These are phyloP conservation scores for Colletotrichum musae DNA, from an alignment of 2,329 filamentous ascomycete genomes.

Conservation along the genomic window DNA sequence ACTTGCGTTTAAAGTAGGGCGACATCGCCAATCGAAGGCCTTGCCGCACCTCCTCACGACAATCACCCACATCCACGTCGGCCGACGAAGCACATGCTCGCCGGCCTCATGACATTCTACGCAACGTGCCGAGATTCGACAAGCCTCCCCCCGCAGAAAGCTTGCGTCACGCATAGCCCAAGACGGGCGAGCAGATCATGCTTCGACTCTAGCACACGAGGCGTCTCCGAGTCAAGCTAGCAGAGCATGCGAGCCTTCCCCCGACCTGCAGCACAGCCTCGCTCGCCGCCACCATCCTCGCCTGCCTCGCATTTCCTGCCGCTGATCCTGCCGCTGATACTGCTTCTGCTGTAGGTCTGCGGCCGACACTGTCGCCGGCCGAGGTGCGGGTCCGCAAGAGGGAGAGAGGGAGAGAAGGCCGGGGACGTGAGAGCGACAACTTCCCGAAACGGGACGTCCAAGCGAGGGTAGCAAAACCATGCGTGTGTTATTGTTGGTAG, in stretches of 20 bases:
- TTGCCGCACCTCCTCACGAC: conserved; percentile 11
- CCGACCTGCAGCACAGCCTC: conserved; percentile 8
- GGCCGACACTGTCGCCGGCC: conserved; percentile 19
- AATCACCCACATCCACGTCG: neutral
- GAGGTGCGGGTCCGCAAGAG: conserved; percentile 12
- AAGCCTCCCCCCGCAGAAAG: conserved; percentile 9
- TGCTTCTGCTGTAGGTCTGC: conserved; percentile 19
- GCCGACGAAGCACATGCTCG: conserved; percentile 28
- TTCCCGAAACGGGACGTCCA: conserved; percentile 38
- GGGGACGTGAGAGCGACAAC: conserved; percentile 9
- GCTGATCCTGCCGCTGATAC: conserved; percentile 19
- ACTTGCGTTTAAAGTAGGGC: neutral
- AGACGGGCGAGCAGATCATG: neutral
- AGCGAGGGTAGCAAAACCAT: conserved; percentile 25
- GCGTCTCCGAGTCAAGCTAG: conserved; percentile 2
- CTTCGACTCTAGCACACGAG: neutral
- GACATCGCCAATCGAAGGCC: conserved; percentile 19
- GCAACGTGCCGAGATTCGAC: conserved; percentile 28
- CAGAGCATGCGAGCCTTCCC: neutral
- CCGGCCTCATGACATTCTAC: too few species aligned
- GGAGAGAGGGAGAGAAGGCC: neutral
- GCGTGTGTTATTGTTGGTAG: neutral
- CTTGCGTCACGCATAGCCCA: conserved; percentile 23
- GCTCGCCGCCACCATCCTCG: neutral
- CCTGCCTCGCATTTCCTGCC: neutral